Base-by-base conservation (phyloP, 2,329 filamentous ascomycete genomes). In the Pezicula radicicola region DNA sequence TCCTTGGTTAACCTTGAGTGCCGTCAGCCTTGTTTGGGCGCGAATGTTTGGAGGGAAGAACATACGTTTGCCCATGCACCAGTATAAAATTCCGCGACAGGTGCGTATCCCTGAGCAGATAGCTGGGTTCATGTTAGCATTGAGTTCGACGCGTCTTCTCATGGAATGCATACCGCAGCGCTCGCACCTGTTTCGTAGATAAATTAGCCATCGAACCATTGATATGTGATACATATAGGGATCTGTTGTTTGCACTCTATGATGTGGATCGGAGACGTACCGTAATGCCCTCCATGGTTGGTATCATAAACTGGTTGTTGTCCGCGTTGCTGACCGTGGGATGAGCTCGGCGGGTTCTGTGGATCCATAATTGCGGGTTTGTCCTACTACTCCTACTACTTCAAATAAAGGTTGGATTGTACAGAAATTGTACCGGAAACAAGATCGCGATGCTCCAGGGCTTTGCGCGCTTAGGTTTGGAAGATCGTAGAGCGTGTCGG, bases 11-110 rank as follows among this genome's bases (percentile, higher is more conserved):
- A 97, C 91, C 90, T 95, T 65, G 48, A 51, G 15, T 35, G 30
- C 45, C 70, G 56, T 63, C 45, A 64, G 52, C 50, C 54, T 46
- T 9, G 13, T 49, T 49, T 40, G 28, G 16, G 46, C 53, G 30
- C 49, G 21, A 45, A 19, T 30, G 56, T 48, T 41, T 35, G 30
- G 28, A 49, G 21, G 33, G 18, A 50, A 48, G 30, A 42, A 73
- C 83, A 66, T 76, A 94, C 93, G 75, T 99, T 99, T 63, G 91
- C 88, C 92, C 93, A 97, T 56, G 91, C 87, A 15, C 92, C 92
- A 1, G 90, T 93, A 72, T 97, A 97, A 52, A 96, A 83, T 70
- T 97, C 92, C 43, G 91, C 78, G 55, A 84, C 87, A n/a, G 92
- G 91, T 44, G 91, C 90, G 70, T 90, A 94, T 52, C 91, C 91